phyloP scores from a whole-genome alignment of 768 basidiomycete species.

The Boletus coccyginus region DNA sequence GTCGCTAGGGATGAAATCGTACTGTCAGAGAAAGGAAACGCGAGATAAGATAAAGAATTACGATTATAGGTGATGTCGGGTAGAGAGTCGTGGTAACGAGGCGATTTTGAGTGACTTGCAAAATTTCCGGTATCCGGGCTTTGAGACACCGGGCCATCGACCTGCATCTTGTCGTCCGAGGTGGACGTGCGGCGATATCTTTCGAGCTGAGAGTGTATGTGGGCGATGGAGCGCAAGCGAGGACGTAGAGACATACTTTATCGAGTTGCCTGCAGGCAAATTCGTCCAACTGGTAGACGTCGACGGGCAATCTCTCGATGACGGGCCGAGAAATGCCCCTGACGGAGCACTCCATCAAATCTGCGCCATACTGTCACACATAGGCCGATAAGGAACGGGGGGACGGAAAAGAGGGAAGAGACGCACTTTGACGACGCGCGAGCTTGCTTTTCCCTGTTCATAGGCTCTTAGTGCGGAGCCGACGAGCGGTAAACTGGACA shows the following conservation, averaged over 20 bases:
- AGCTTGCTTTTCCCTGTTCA: slow-evolving; percentile 80
- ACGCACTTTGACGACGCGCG: slow-evolving; percentile 78
- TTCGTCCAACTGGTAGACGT: slow-evolving; percentile 73
- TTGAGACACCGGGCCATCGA: slow-evolving; percentile 15
- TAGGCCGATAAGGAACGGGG: slow-evolving; percentile 7
- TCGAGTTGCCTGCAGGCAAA: slow-evolving; percentile 89
- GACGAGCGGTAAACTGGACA: slow-evolving; percentile 70
- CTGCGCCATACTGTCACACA: slow-evolving; percentile 70
- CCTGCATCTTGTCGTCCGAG: slow-evolving; percentile 28
- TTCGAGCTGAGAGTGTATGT: slow-evolving; percentile 38
- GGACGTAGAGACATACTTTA: slow-evolving; percentile 45
- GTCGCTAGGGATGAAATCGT: no score
- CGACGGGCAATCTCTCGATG: slow-evolving; percentile 73
- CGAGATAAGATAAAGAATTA: slow-evolving; percentile 10
- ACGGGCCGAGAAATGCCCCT: slow-evolving; percentile 80
- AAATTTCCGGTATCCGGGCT: background rate
- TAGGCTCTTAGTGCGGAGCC: slow-evolving; percentile 71
- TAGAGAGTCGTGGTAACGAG: background rate
- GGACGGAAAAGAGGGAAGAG: background rate
- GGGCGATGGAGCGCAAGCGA: background rate
- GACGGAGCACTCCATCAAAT: slow-evolving; percentile 83
- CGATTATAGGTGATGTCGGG: background rate
- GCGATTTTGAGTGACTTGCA: background rate
- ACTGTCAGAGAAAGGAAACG: background rate
- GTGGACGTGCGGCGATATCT: slow-evolving; percentile 45